A percentile compares a stretch with the other conserved stretches of the same genome.
Evolutionary conservation across 495 filamentous ascomycete genomes (phyloP).

Genomic region (Umbilicaria muhlenbergii): DNA sequence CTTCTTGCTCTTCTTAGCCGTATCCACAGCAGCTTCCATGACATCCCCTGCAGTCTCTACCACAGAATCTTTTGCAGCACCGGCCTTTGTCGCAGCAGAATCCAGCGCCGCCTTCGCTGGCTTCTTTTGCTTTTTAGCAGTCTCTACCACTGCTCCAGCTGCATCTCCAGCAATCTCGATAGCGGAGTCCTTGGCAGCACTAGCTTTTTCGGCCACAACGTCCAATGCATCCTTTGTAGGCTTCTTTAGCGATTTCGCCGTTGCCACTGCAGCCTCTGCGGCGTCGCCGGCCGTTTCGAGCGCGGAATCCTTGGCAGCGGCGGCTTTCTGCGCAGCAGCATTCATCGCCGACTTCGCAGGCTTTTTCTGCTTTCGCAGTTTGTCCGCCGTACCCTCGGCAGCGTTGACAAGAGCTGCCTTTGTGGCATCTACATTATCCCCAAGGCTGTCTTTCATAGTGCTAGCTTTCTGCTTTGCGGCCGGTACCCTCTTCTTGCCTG

Average conservation of each 20-base stretch:
- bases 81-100: constrained; percentile 1
- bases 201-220: neutral
- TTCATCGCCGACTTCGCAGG: constrained; percentile 10
- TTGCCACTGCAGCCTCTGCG: constrained; percentile 2
- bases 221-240: constrained; percentile 7
- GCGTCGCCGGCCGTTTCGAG: constrained; percentile 4
- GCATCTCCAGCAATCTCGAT: constrained; percentile 1
- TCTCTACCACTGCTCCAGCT: constrained; percentile 1
- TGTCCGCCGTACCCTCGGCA: constrained; percentile 17
- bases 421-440: neutral
- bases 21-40: constrained; percentile 7
- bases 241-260: constrained; percentile 11
- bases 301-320: constrained; percentile 7
- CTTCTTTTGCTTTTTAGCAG: constrained; percentile 10
- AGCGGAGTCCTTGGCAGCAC: constrained; percentile 1
- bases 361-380: constrained; percentile 8
- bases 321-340: neutral
- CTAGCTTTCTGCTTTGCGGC: constrained; percentile 14
- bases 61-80: neutral
- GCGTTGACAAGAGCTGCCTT: constrained; percentile 19
- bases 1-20: constrained; percentile 13
- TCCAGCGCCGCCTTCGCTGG: too few relatives aligned
- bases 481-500: constrained; percentile 12
- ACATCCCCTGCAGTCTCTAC: constrained; percentile 20
- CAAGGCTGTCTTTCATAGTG: constrained; percentile 6